Evolutionary conservation across 2,329 filamentous ascomycete species (phyloP).

Genomic region (Hymenoscyphus scutula): DNA sequence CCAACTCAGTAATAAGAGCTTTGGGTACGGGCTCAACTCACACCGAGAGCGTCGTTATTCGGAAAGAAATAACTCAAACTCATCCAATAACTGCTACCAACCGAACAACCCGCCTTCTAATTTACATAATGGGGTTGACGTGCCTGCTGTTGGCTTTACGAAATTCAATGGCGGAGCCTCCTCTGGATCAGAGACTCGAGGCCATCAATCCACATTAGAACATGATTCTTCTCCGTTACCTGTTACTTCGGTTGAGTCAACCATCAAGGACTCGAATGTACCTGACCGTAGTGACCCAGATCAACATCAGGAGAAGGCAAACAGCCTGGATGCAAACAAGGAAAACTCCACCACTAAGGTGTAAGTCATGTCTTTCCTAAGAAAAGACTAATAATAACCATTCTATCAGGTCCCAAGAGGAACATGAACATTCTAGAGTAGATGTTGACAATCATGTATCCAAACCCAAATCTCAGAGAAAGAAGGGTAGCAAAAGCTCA

Average conservation of each 20-base stretch:
- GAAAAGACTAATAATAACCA: neutral
- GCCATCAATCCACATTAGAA: neutral
- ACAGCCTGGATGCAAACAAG: neutral
- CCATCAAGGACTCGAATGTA: neutral
- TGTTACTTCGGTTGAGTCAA: neutral
- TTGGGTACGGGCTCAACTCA: too few species aligned
- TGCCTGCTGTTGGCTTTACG: neutral
- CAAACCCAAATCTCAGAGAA: neutral
- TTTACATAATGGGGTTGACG: neutral
- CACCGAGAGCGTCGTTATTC: neutral
- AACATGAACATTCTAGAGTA: neutral
- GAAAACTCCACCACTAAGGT: slow-evolving; percentile 11
- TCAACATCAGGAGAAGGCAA: neutral
- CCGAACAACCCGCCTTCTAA: neutral
- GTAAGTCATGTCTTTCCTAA: neutral
- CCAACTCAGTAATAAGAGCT: slow-evolving; percentile 10
- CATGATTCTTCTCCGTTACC: neutral
- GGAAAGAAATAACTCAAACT: neutral
- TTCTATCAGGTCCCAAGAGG: neutral
- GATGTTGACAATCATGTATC: neutral
- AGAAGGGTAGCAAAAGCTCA: neutral
- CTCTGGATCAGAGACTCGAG: neutral
- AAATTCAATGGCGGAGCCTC: neutral
- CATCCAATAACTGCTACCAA: neutral
- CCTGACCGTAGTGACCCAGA: neutral